Percentiles rank a stretch among this genome's conserved stretches.
These are phyloP conservation scores for Gossypium herbaceum DNA, from an alignment of 345 rosid species.

Conservation along the genomic window DNA sequence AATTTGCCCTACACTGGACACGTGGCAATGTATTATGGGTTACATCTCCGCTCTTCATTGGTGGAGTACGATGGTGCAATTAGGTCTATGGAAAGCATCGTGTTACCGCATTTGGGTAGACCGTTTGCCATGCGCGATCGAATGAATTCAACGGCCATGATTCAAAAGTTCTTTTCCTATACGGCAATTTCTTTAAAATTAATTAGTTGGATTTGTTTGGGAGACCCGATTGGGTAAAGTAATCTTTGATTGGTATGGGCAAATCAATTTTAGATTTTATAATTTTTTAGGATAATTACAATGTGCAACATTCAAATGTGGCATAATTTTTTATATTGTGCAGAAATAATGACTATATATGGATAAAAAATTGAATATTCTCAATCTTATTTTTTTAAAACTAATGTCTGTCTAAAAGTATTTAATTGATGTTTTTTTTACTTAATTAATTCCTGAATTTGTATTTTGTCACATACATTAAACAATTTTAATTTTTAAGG, in stretches of 20 bases:
- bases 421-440: too few relatives aligned
- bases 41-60: not conserved
- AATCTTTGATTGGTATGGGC: too few relatives aligned
- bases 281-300: not conserved
- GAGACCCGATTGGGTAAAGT: not conserved
- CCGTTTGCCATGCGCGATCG: not conserved
- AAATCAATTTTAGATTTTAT: too few relatives aligned
- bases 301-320: not conserved
- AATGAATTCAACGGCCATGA: not conserved
- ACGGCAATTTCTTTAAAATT: not conserved
- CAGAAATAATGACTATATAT: not conserved
- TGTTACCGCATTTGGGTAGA: not conserved
- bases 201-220: not conserved
- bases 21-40: not conserved
- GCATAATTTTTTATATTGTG: not conserved
- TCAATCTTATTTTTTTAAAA: too few relatives aligned
- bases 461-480: rapidly evolving
- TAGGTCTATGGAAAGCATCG: not conserved
- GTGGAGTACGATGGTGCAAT: not conserved
- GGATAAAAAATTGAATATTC: not conserved
- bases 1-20: not conserved
- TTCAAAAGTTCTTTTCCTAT: not conserved
- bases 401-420: too few relatives aligned
- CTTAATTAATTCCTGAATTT: too few relatives aligned
- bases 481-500: too few relatives aligned